phyloP scores from a whole-genome alignment of 129 eudicot species.

The Escallonia herrerae region DNA sequence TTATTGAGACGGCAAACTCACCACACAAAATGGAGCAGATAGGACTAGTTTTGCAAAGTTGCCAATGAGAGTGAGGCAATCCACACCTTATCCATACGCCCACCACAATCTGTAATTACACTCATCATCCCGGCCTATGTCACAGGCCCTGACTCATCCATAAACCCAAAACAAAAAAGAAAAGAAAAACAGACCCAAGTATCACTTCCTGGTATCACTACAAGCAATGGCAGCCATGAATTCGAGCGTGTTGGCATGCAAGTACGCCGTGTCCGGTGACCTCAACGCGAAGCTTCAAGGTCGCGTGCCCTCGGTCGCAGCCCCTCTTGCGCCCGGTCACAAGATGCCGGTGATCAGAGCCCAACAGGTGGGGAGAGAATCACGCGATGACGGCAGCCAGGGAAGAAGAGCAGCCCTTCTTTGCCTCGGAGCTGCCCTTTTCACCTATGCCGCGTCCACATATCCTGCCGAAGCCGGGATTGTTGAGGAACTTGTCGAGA shows the following conservation, averaged over 20 bases:
- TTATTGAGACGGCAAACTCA: no score
- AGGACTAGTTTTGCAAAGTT: slow-evolving; percentile 2
- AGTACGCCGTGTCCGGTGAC: slow-evolving; percentile 57
- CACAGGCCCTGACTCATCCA: slow-evolving; percentile 14
- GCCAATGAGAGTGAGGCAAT: slow-evolving; percentile 87
- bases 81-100: slow-evolving; percentile 99
- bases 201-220: neutral
- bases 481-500: slow-evolving; percentile 78
- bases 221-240: slow-evolving; percentile 68
- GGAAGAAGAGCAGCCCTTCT: slow-evolving; percentile 81
- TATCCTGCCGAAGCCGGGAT: slow-evolving; percentile 78
- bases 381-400: slow-evolving; percentile 19
- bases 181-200: slow-evolving; percentile 2
- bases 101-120: slow-evolving; percentile 55
- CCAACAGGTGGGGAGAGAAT: slow-evolving; percentile 23
- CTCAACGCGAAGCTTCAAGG: slow-evolving; percentile 41
- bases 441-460: slow-evolving; percentile 37
- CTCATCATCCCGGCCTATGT: slow-evolving; percentile 12
- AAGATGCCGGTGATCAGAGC: slow-evolving; percentile 70
- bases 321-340: slow-evolving; percentile 18
- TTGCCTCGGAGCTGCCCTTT: slow-evolving; percentile 75
- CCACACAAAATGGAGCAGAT: slow-evolving; percentile 4
- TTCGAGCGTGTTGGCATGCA: slow-evolving; percentile 81
- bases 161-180: slow-evolving; percentile 11
- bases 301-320: slow-evolving; percentile 26